Evolutionary conservation across 228 moss, liverwort and hornwort genomes (phyloP), one percentile per base, ranked within the genome.

Genomic region (Sphagnum fallax): DNA sequence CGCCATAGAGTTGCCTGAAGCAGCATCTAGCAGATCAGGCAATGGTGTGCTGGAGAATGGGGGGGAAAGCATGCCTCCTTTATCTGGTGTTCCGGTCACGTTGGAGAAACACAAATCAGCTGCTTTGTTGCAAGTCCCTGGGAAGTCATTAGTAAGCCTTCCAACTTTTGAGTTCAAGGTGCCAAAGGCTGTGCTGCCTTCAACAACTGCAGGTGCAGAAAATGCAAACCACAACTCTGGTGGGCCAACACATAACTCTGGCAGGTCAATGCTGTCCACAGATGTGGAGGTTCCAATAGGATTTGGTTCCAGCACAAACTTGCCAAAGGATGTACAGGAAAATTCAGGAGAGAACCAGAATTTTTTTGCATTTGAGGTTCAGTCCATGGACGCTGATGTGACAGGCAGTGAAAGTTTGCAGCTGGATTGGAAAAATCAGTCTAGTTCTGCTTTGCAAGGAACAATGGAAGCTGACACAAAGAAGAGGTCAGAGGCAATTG

Each of bases 111-210:
- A 52, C 66, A 67, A 70, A 51, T 67, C 68, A 61, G 32, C 74
- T 49, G 77, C 76, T 48, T 48, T 77, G 48, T 81, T 68, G 51
- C 72, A 74, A 13, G 62, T 72, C 60, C 72, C 69, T 48, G 74
- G 75, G 68, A 68, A 53, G 60, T 64, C 67, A 65, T 47, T 62
- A 60, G 72, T 66, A 63, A 70, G 65, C 10, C 15, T 32, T 18
- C 60, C 53, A 51, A 70, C 81, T 76, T 67, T 79, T 48, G 72
- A 75, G 51, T 85, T 85, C 53, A 85, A 82, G 76, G 81, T 85
- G 64, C 85, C 85, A 52, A 85, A 77, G 65, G 70, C 82, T 75
- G 77, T 85, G 51, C 59, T 63, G 11, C 53, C 70, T 65, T 71
- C 52, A 65, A 75, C 67, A 48, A 57, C 50, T 47, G 4, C 65